Evolutionary conservation across 345 rosid genomes (phyloP).

Genomic region (Citrus inodora): DNA sequence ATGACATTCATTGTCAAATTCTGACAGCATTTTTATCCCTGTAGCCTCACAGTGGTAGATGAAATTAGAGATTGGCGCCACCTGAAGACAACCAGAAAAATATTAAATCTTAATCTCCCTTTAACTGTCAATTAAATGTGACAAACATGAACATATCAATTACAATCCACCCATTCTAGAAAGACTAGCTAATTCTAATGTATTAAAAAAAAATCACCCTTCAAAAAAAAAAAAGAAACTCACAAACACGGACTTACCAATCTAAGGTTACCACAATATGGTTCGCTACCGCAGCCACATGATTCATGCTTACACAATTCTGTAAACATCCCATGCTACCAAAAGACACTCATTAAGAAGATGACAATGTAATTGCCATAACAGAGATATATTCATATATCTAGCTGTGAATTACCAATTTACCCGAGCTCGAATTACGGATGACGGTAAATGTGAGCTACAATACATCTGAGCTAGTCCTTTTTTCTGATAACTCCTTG

Average conservation of each 20-base stretch:
- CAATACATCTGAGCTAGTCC: conserved; percentile 64
- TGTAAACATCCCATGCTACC: conserved; percentile 61
- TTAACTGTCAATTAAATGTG: neutral
- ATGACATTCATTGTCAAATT: conserved; percentile 19
- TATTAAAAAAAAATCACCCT: neutral
- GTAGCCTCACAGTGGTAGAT: conserved; percentile 49
- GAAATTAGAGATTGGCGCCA: conserved; percentile 62
- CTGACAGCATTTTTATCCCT: conserved; percentile 33
- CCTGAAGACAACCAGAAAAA: conserved; percentile 40
- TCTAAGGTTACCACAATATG: conserved; percentile 44
- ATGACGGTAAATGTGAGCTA: conserved; percentile 47
- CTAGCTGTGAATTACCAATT: conserved; percentile 35
- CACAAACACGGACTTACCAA: conserved; percentile 43
- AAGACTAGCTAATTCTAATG: neutral
- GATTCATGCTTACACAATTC: conserved; percentile 64
- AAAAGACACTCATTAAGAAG: conserved; percentile 22
- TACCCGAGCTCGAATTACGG: conserved; percentile 71
- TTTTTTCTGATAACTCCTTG: conserved; percentile 65
- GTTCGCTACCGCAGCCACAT: conserved; percentile 48
- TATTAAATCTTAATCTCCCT: conserved; percentile 1
- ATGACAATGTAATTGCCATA: conserved; percentile 7
- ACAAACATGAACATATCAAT: neutral
- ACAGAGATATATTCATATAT: conserved; percentile 8
- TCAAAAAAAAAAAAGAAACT: neutral
- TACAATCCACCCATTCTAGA: neutral